Percentiles rank a stretch among this genome's conserved stretches.
Conservation (phyloP, 2,329 filamentous ascomycete species). For the Cryphonectria radicalis region DNA sequence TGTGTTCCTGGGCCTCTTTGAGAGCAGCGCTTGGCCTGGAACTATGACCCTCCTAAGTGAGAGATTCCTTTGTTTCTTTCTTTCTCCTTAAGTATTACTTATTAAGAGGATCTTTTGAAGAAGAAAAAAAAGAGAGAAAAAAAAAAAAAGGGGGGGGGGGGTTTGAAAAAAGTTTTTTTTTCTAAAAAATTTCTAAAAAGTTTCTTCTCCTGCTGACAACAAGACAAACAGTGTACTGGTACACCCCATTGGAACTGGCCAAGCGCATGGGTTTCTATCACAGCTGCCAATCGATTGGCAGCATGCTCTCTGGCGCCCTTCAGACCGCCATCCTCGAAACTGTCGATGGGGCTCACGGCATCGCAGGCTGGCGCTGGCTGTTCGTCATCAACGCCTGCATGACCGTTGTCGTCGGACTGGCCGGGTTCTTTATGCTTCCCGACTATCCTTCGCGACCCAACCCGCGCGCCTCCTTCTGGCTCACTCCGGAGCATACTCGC, state of each 20-base stretch:
- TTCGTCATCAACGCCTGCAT: slow-evolving; percentile 63
- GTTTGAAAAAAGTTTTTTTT: too few relatives aligned
- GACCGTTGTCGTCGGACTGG: slow-evolving; percentile 54
- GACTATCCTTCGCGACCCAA: slow-evolving; percentile 47
- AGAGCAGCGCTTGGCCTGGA: slow-evolving; percentile 47
- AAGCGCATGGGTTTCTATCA: slow-evolving; percentile 60
- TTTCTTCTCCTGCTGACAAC: slow-evolving; percentile 15
- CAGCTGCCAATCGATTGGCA: slow-evolving; percentile 54
- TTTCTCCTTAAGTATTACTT: neutral
- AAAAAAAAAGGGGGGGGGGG: too few relatives aligned
- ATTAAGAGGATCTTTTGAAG: neutral
- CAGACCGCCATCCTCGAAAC: slow-evolving; percentile 58
- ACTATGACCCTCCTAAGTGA: slow-evolving; percentile 36
- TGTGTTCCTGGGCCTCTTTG: slow-evolving; percentile 45
- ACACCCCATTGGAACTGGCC: slow-evolving; percentile 48
- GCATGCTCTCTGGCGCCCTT: slow-evolving; percentile 58
- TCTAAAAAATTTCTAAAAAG: too few relatives aligned
- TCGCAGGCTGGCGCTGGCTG: slow-evolving; percentile 56
- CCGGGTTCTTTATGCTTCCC: slow-evolving; percentile 54
- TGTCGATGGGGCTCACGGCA: slow-evolving; percentile 50
- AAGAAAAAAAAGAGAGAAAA: slow-evolving; percentile 16
- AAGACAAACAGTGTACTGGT: slow-evolving; percentile 43
- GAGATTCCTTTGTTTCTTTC: neutral
- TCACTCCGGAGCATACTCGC: slow-evolving; percentile 45
- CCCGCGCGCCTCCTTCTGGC: slow-evolving; percentile 50